Conservation (phyloP, 805 yeast genomes). For the Yamadazyma scolyti region DNA sequence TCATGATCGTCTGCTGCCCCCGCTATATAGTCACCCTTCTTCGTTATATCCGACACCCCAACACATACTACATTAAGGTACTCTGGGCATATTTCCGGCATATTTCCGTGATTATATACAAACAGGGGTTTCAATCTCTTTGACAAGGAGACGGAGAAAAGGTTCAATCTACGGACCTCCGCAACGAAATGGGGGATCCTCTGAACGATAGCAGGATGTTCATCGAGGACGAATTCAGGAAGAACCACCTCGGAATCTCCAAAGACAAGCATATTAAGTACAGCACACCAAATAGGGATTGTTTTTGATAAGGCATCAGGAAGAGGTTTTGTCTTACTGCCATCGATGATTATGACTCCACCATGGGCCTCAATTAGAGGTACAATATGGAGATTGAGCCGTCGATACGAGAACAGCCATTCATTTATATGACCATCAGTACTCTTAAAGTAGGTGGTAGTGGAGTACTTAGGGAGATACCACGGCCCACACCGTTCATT, state of each 20-base stretch:
- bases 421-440: slow-evolving; percentile 86
- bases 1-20: slow-evolving; percentile 97
- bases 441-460: slow-evolving; percentile 74
- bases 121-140: background rate
- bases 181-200: slow-evolving; percentile 48
- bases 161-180: slow-evolving; percentile 27
- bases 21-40: slow-evolving; percentile 55
- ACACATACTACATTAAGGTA: too few relatives aligned
- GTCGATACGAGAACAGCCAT: slow-evolving; percentile 73
- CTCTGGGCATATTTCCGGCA: too few relatives aligned
- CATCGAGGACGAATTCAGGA: slow-evolving; percentile 48
- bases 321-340: slow-evolving; percentile 79
- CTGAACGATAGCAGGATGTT: slow-evolving; percentile 46
- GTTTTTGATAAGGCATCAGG: slow-evolving; percentile 89
- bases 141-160: slow-evolving; percentile 4
- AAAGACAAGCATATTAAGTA: slow-evolving; percentile 54
- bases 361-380: slow-evolving; percentile 36
- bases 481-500: slow-evolving; percentile 87
- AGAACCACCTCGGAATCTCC: slow-evolving; percentile 17
- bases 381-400: slow-evolving; percentile 72
- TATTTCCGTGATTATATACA: too few relatives aligned
- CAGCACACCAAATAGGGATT: slow-evolving; percentile 89
- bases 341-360: slow-evolving; percentile 69
- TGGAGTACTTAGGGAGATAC: slow-evolving; percentile 53
- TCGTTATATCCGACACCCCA: too few relatives aligned